Evolutionary conservation across 192 early-diverging fungal genomes (phyloP).

Genomic region (Dimargaris xerosporica): DNA sequence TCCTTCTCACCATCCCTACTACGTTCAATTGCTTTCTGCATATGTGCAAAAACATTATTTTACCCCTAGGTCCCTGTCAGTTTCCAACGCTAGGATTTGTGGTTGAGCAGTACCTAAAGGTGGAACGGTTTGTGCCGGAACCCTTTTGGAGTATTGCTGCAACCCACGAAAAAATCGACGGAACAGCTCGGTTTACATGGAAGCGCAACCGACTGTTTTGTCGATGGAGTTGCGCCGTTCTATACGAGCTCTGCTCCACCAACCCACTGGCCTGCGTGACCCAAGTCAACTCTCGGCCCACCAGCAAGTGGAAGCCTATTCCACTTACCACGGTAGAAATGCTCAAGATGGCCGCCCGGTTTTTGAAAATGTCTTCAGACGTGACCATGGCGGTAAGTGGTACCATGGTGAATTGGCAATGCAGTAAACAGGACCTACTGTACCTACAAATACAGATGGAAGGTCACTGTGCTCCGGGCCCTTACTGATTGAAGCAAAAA

Average conservation of each 20-base stretch:
- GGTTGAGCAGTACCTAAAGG: constrained; percentile 65
- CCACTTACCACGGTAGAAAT: constrained; percentile 92
- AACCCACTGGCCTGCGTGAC: constrained; percentile 38
- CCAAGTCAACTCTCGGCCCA: constrained; percentile 41
- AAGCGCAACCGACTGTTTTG: constrained; percentile 58
- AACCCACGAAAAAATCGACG: constrained; percentile 30
- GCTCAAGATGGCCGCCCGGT: constrained; percentile 62
- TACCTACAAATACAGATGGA: too few species aligned
- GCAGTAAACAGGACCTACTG: too few species aligned
- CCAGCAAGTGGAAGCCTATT: constrained; percentile 74
- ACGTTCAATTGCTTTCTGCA: too few species aligned
- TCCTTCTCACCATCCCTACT: too few species aligned
- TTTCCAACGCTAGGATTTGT: constrained; percentile 95
- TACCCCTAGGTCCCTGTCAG: constrained; percentile 90
- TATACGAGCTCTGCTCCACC: constrained; percentile 63
- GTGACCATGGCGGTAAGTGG: constrained; percentile 55
- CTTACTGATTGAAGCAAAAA: too few species aligned
- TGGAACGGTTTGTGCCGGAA: constrained; percentile 73
- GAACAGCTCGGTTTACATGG: constrained; percentile 57
- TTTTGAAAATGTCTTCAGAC: constrained; percentile 61
- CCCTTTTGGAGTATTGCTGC: constrained; percentile 78
- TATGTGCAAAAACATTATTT: too few species aligned
- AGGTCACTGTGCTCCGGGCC: too few species aligned
- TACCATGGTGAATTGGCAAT: too few species aligned
- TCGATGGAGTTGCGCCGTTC: constrained; percentile 40